A percentile compares a stretch with the other conserved stretches of the same genome.
Evolutionary conservation across 305 asterid species (phyloP).

Genomic region (Nicotiana rustica): DNA sequence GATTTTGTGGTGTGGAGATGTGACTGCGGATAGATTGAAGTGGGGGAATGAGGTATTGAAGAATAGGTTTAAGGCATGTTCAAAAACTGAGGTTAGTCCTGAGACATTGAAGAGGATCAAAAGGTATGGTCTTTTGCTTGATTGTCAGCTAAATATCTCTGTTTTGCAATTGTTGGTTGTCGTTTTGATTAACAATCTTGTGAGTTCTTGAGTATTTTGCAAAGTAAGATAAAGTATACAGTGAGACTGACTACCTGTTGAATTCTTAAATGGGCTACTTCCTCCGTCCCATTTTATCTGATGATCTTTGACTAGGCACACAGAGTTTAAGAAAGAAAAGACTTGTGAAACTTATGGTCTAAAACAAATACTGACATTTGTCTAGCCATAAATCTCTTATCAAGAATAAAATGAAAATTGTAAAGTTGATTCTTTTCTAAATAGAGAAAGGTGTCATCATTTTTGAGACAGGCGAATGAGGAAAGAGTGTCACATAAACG

Average conservation of each 20-base stretch:
- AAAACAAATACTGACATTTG: too few relatives aligned
- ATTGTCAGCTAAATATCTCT: background rate
- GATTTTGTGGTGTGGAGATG: slow-evolving; percentile 97
- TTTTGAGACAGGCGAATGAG: too few relatives aligned
- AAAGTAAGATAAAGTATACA: slow-evolving; percentile 15
- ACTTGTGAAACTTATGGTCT: too few relatives aligned
- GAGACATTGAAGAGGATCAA: slow-evolving; percentile 76
- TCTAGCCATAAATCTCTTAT: too few relatives aligned
- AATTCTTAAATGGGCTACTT: slow-evolving; percentile 1
- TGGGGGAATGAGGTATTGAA: slow-evolving; percentile 85
- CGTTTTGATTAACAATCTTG: background rate
- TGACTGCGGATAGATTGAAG: slow-evolving; percentile 78
- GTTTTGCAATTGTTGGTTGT: slow-evolving; percentile 6
- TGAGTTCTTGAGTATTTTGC: background rate
- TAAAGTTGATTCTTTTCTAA: too few relatives aligned
- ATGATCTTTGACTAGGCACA: too few relatives aligned
- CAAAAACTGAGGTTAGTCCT: slow-evolving; percentile 68
- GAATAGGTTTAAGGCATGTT: slow-evolving; percentile 69
- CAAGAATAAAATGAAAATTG: too few relatives aligned
- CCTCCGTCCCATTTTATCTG: too few relatives aligned
- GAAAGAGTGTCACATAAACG: too few relatives aligned
- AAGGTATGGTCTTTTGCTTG: slow-evolving; percentile 52
- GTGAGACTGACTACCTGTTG: background rate
- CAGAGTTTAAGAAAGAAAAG: too few relatives aligned
- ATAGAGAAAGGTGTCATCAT: too few relatives aligned